Evolutionary conservation across 108 stramenopile genomes (phyloP), one percentile per base, ranked within the genome.

Genomic region (Fistulifera pelliculosa): DNA sequence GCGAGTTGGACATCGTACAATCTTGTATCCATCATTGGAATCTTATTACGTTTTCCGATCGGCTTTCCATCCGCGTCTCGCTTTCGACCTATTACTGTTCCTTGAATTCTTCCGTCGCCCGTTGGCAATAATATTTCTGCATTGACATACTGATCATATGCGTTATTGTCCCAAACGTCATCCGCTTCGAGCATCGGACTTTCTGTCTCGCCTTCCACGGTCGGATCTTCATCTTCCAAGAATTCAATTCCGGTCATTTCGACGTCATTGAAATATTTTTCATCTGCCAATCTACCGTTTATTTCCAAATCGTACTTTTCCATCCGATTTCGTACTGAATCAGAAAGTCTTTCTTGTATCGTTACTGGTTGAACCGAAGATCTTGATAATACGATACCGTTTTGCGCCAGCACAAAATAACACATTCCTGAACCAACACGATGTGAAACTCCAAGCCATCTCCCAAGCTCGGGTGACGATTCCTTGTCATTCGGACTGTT

Each of bases 391-490:
- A 65, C 45, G 6, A 15, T 35, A 1, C 74, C 69, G 0, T 28
- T 55, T 2, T 27, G 47, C 14, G 59, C 59, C 1, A 72, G 49
- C 1, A 72, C 47, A 52, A 54, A 72, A 43, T 69, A 77, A 31
- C 64, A 72, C 64, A 72, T 51, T 39, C 27, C 47, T 17, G 41
- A 31, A 8, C 76, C 70, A n/a, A 69, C 47, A 1, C 41, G 39
- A 40, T 69, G 67, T 0, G 76, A 48, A 18, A 72, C 64, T 12
- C 71, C 71, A 28, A 63, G 53, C 68, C 68, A 77, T 41, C 68
- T 43, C 21, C 64, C 70, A 14, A 77, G 49, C 17, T 50, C 25
- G 7, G 28, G 43, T 13, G 52, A 24, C 1, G 41, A 51, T 7
- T 41, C 56, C 2, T 13, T 25, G 17, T 41, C 19, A 45, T 41